Base-by-base conservation (phyloP, 257 asterid species). In the Solanum pinnatisectum region DNA sequence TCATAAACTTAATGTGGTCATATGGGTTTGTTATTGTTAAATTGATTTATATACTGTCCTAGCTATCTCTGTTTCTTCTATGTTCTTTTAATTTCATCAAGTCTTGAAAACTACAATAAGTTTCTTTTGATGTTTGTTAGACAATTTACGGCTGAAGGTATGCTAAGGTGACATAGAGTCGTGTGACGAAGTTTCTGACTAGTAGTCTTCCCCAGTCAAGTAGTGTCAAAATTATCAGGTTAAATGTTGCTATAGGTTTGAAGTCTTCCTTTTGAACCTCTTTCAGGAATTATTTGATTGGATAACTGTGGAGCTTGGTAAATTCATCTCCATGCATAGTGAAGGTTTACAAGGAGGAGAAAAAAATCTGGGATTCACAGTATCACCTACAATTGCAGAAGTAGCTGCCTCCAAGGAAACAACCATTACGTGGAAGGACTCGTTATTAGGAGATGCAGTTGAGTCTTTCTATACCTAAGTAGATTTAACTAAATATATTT, bases 201-300 rank as follows among this genome's bases (percentile, higher is more conserved):
- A 8, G 15, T 42, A 79, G 67, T 79, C 36, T 37, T 79, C 85
- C 11, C 7, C 42, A 30, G 70, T 52, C 44, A 81, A 81, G 23
- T 81, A 30, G 68, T 81, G 68, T 81, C 42, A 46, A 49, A 77
- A 49, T 22, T 82, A 18, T 82, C 32, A 32, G 27, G 32, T 49
- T 15, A 76, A 35, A 23, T 84, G 35, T 42, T 52, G 25, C 78
- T 35, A 32, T 82, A 67, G 16, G 46, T 14, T 83, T 86, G 39
- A 18, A n/a, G 42, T 56, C 7, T 49, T 82, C 30, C 42, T 46
- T 79, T 46, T 81, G 15, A 27, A 81, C 44, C 76, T 23, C 44
- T 63, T 89, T 89, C 92, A 94, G 98, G 98, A 93, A 86, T 77
- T 95, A 85, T 92, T 93, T 81, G 95, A 94, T 87, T 86, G 93